Evolutionary conservation across 495 filamentous ascomycete genomes (phyloP), one percentile per base, ranked within the genome.

Genomic region (Penicillium coffeae): DNA sequence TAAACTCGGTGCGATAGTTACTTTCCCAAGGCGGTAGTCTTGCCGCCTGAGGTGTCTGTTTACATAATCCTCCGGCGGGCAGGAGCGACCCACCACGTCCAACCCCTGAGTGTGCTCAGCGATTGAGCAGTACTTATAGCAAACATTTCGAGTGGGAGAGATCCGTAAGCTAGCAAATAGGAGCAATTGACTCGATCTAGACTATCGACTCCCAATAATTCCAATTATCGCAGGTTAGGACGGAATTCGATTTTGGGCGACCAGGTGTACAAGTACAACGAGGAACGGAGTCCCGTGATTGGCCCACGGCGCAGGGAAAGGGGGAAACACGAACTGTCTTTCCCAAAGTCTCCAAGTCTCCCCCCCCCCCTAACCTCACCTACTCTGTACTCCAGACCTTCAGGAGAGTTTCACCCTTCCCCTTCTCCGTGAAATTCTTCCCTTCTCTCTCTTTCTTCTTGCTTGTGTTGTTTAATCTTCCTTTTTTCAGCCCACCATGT

Each of bases 401-500:
- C 56, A 59, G 56, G 57, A 57, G 54, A 56, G 53, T 51, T 51
- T 45, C 50, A 51, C 38, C 42, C 44, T 38, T 48, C 46, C 35
- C 32, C 54, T 49, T 48, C 27, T 54, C 48, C 40, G 25, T 30
- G 25, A 10, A 30, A 30, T 30, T 64, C 42, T 50, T 41, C 47
- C 33, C 50, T 54, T 48, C 58, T 20, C 40, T 40, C 21, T 20
- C 42, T 36, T 42, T 48, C 38, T 40, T 48, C 39, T 48, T 51
- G 42, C 43, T 46, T 54, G 42, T 22, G 52, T 21, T 60, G 54
- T 43, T 54, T 54, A 25, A 60, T 51, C 47, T 48, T 33, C 60
- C 47, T 37, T 56, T 52, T 47, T 52, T 49, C 47, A 59, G 47
- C 52, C 66, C 69, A 75, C 61, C 64, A 83, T 83, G 80, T 82